Base-by-base conservation (phyloP, 768 basidiomycete species). In the Tricholoma terreum region DNA sequence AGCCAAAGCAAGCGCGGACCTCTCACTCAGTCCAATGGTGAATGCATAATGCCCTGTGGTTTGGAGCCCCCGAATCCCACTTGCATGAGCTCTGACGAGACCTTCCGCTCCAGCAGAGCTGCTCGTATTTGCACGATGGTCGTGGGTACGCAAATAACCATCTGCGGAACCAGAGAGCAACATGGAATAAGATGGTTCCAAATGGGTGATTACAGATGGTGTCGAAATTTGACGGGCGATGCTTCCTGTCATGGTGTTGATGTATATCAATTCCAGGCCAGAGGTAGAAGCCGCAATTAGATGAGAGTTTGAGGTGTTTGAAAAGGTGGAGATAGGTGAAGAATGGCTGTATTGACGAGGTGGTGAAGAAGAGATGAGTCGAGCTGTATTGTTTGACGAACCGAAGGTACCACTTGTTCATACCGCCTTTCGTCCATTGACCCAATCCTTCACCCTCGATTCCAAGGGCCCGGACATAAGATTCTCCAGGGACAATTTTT, bases 11-110 rank as follows among this genome's bases (percentile, higher is more conserved):
- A 14, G 24, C 34, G 52, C 55, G 43, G 58, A 93, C 94, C 92
- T 87, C 72, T 92, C 79, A 2, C 89, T 88, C 73, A 88, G 88
- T 11, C 95, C 95, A 62, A 94, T 91, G 6, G 91, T 92, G 65
- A 90, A 92, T 36, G 90, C 80, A 61, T 86, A 83, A 71, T 92
- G 90, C 2, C 91, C 92, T 40, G 83, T 80, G 0, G 81, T 81
- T 62, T 93, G 89, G 21, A 97, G 78, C 22, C 90, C 93, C 73
- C 87, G 87, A 22, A 97, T 79, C 4, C 92, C 92, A 53, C 86
- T 85, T 21, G 80, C 77, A 73, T 98, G 95, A 0, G 94, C 93
- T 63, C 84, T 85, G 17, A 91, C 80, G 7, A 81, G 74, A 61
- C 73, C 77, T 65, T 87, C 84, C 7, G 73, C 72, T 9, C 71